These are phyloP conservation scores for Rossbeevera mucosa DNA, from an alignment of 768 basidiomycete species.

Conservation along the genomic window DNA sequence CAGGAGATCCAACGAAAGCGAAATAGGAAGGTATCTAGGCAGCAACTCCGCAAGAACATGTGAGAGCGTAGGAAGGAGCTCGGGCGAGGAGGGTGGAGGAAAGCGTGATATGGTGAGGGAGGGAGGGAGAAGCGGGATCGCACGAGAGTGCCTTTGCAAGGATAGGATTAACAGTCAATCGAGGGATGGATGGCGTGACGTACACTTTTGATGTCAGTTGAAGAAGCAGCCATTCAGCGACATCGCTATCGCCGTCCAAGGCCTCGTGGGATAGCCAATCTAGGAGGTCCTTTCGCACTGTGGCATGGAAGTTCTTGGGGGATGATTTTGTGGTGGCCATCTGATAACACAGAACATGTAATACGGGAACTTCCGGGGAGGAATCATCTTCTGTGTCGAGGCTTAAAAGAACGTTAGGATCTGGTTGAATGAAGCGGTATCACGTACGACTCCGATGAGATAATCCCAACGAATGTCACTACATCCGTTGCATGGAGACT, in stretches of 20 bases:
- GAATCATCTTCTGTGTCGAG: constrained; percentile 36
- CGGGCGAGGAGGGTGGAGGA: constrained; percentile 38
- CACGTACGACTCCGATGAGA: constrained; percentile 60
- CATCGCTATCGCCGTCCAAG: constrained; percentile 61
- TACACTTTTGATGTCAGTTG: constrained; percentile 59
- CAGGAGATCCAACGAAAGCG: constrained; percentile 57
- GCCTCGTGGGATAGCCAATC: constrained; percentile 70
- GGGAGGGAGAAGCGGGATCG: constrained; percentile 62
- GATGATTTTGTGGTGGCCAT: not conserved
- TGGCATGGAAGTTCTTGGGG: constrained; percentile 8
- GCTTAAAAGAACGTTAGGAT: constrained; percentile 30
- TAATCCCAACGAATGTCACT: constrained; percentile 68
- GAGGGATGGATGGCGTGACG: constrained; percentile 23
- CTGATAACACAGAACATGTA: constrained; percentile 59
- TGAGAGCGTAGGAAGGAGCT: constrained; percentile 43
- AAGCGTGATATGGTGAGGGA: constrained; percentile 62
- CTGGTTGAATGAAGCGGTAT: not conserved
- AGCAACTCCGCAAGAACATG: constrained; percentile 55
- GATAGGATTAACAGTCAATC: constrained; percentile 4
- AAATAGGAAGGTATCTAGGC: constrained; percentile 50
- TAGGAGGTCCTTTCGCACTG: constrained; percentile 52
- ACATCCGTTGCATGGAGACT: constrained; percentile 58
- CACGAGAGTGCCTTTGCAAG: constrained; percentile 55
- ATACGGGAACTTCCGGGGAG: constrained; percentile 48
- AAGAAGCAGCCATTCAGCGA: constrained; percentile 74